phyloP scores from a whole-genome alignment of 768 basidiomycete species.

The Chalciporus pseudorubinellus region DNA sequence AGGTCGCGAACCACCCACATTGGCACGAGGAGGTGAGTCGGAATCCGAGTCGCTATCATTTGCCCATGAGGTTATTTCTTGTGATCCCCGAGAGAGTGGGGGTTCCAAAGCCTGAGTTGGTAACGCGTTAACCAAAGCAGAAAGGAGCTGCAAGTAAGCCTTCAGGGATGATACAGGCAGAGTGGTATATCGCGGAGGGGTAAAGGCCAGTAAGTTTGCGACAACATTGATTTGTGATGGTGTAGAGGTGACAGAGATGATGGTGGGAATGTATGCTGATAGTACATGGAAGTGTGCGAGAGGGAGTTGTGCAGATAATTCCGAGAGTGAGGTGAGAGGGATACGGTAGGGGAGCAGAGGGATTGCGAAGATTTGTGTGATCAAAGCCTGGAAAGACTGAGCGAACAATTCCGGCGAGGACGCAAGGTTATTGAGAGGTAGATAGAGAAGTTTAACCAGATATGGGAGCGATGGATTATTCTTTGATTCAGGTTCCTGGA shows the following conservation, averaged over 20 bases:
- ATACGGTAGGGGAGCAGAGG: constrained; percentile 78
- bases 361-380: constrained; percentile 62
- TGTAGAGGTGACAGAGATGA: constrained; percentile 34
- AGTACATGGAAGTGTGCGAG: constrained; percentile 39
- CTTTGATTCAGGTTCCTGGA: constrained; percentile 60
- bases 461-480: constrained; percentile 31
- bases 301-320: constrained; percentile 66
- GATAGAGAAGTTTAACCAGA: constrained; percentile 26
- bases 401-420: constrained; percentile 34
- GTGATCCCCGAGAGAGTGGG: constrained; percentile 22
- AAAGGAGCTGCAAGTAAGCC: constrained; percentile 54
- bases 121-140: constrained; percentile 49
- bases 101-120: constrained; percentile 55
- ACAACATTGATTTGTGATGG: constrained; percentile 53
- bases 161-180: constrained; percentile 45
- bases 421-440: constrained; percentile 19
- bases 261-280: constrained; percentile 25
- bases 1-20: constrained; percentile 34
- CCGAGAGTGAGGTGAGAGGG: constrained; percentile 57
- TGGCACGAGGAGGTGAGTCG: constrained; percentile 29
- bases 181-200: constrained; percentile 55
- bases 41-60: constrained; percentile 44
- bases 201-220: constrained; percentile 69
- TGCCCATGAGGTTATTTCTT: constrained; percentile 14
- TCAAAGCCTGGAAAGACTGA: constrained; percentile 39